Percentiles rank a stretch among this genome's conserved stretches.
Conservation (phyloP, 768 basidiomycete genomes). For the Russula foetens region DNA sequence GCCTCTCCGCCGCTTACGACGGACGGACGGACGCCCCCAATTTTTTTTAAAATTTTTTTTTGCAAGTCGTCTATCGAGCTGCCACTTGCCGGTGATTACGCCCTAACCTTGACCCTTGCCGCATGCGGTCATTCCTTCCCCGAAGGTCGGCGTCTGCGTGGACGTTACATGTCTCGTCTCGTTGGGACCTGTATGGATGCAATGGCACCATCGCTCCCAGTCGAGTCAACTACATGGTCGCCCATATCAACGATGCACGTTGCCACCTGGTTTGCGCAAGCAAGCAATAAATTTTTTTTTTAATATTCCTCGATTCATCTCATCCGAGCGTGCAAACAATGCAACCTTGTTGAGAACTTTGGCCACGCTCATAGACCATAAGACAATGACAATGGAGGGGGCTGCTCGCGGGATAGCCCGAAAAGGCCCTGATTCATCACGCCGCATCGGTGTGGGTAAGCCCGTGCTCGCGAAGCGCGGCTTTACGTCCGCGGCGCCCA, state of each 20-base stretch:
- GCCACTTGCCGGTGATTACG: not conserved
- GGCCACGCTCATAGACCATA: too few species aligned
- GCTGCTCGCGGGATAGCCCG: not conserved
- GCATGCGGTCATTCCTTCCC: not conserved
- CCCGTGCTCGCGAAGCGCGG: constrained; percentile 10
- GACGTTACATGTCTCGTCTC: too few species aligned
- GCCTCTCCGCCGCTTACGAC: not conserved
- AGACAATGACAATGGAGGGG: not conserved
- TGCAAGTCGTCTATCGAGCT: not conserved
- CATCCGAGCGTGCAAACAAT: not conserved
- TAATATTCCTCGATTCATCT: not conserved
- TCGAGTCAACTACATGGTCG: not conserved
- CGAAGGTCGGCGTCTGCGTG: not conserved
- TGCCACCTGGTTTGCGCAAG: too few species aligned
- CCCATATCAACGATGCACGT: not conserved
- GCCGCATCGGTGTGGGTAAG: not conserved
- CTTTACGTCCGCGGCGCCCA: constrained; percentile 10
- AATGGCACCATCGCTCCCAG: not conserved
- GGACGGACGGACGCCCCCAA: not conserved
- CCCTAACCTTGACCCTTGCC: not conserved
- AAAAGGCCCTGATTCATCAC: not conserved
- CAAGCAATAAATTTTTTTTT: not conserved
- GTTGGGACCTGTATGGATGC: not conserved
- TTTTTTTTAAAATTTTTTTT: not conserved
- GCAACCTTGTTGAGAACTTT: not conserved